phyloP scores from a whole-genome alignment of 148 eudicot genomes.

The Beta vulgaris region DNA sequence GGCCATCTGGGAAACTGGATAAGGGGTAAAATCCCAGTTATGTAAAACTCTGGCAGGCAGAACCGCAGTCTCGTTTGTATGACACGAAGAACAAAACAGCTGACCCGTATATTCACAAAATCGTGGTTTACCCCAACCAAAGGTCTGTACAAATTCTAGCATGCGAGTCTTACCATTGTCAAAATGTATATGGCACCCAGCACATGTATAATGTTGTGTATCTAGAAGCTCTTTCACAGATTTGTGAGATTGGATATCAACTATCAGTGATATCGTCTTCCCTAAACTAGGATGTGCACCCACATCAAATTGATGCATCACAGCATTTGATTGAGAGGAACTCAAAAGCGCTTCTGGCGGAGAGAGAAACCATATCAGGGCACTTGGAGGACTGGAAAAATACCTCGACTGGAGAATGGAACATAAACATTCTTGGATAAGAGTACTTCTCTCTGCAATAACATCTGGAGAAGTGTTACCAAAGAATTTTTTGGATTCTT shows the following conservation, averaged over 20 bases:
- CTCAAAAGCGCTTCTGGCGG: slow-evolving; percentile 47
- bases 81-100: slow-evolving; percentile 85
- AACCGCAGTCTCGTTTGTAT: slow-evolving; percentile 75
- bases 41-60: slow-evolving; percentile 95
- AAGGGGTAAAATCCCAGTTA: slow-evolving; percentile 83
- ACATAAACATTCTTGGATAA: slow-evolving; percentile 79
- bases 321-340: slow-evolving; percentile 45
- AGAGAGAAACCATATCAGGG: slow-evolving; percentile 69
- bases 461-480: slow-evolving; percentile 90
- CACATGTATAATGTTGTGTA: slow-evolving; percentile 77
- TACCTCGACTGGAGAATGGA: slow-evolving; percentile 51
- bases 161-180: slow-evolving; percentile 76
- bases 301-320: slow-evolving; percentile 29
- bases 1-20: slow-evolving; percentile 88
- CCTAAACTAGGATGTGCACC: slow-evolving; percentile 46
- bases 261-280: slow-evolving; percentile 72
- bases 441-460: slow-evolving; percentile 70
- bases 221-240: slow-evolving; percentile 73
- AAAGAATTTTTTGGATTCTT: slow-evolving; percentile 75
- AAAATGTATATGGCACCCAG: slow-evolving; percentile 82
- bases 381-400: slow-evolving; percentile 45
- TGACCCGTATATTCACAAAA: slow-evolving; percentile 93
- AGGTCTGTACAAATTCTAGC: slow-evolving; percentile 60
- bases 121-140: slow-evolving; percentile 97
- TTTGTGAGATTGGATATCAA: slow-evolving; percentile 59